A percentile compares a stretch with the other conserved stretches of the same genome.
Evolutionary conservation across 805 yeast species (phyloP).

Genomic region (Scheffersomyces lignosus): DNA sequence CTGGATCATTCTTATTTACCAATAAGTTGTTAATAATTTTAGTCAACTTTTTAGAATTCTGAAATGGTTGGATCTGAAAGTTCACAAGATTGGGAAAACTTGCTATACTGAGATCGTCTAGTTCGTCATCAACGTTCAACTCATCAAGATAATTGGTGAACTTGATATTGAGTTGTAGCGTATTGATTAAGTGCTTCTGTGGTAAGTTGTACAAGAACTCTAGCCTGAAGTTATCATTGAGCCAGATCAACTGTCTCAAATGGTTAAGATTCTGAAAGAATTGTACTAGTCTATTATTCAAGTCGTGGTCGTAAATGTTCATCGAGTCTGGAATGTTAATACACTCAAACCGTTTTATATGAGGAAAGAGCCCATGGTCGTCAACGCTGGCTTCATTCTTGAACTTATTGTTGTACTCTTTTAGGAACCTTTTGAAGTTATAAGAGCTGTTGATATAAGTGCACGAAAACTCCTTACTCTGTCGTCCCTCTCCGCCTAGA

Average conservation of each 20-base stretch:
- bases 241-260: constrained; percentile 34
- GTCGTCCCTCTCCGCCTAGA: neutral
- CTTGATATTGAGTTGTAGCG: constrained; percentile 31
- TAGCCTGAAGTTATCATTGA: constrained; percentile 27
- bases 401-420: constrained; percentile 2
- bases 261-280: constrained; percentile 25
- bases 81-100: constrained; percentile 27
- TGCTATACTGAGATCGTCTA: constrained; percentile 10
- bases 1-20: constrained; percentile 6
- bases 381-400: neutral
- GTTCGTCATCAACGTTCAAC: constrained; percentile 3
- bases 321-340: constrained; percentile 44
- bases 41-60: constrained; percentile 23
- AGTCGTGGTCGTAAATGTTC: constrained; percentile 32
- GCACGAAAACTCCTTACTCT: constrained; percentile 11
- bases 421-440: constrained; percentile 38
- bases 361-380: constrained; percentile 4
- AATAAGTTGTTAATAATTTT: constrained; percentile 17
- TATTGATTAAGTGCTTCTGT: constrained; percentile 19
- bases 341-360: constrained; percentile 28
- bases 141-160: constrained; percentile 21
- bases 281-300: constrained; percentile 21
- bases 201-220: constrained; percentile 32
- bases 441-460: constrained; percentile 39
- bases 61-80: constrained; percentile 36